Percentiles rank a stretch among this genome's conserved stretches.
These are phyloP conservation scores for Sisymbrium irio DNA, from an alignment of 345 rosid species.

Conservation along the genomic window DNA sequence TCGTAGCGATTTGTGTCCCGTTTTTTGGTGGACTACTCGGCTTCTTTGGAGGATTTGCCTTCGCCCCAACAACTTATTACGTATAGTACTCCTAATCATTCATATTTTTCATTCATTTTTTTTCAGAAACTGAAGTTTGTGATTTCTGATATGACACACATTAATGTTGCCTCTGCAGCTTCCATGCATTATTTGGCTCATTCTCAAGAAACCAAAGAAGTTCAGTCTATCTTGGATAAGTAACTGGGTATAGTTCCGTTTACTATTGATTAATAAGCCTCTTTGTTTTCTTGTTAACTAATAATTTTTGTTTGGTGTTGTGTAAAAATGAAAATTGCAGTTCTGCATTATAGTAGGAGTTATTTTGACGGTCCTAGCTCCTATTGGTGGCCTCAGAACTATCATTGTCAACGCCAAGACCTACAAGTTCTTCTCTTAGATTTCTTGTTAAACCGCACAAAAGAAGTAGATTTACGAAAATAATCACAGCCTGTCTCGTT, in stretches of 20 bases:
- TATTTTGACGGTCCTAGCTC: conserved; percentile 54
- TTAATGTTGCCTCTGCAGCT: conserved; percentile 42
- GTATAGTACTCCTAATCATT: conserved; percentile 31
- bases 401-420: conserved; percentile 51
- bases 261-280: too few species aligned
- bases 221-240: conserved; percentile 60
- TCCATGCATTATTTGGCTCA: conserved; percentile 80
- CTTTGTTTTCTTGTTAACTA: neutral
- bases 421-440: conserved; percentile 63
- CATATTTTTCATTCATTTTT: neutral
- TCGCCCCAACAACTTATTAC: conserved; percentile 69
- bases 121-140: neutral
- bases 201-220: conserved; percentile 57
- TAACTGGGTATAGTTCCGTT: conserved; percentile 48
- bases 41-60: conserved; percentile 83
- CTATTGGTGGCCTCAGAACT: conserved; percentile 71
- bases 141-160: neutral
- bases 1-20: conserved; percentile 53
- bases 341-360: conserved; percentile 60
- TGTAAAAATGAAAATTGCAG: conserved; percentile 38
- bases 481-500: conserved; percentile 18
- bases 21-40: conserved; percentile 75
- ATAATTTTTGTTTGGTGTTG: neutral
- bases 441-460: neutral
- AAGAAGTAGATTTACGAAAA: neutral